Evolutionary conservation across 768 basidiomycete genomes (phyloP), one percentile per base, ranked within the genome.

Genomic region (Mrakia frigida): DNA sequence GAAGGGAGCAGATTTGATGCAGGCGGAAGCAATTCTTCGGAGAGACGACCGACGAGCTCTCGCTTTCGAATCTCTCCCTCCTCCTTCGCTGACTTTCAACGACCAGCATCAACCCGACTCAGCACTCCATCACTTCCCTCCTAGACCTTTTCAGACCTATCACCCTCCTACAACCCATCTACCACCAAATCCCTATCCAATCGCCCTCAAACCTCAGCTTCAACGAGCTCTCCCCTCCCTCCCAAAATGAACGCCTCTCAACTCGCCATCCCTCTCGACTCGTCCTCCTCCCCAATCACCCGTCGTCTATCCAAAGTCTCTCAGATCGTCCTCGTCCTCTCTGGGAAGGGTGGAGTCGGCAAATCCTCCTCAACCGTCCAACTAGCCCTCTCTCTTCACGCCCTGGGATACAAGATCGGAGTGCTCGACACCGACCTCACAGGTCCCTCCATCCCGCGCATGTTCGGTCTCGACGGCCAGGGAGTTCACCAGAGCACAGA

Each of bases 261-360:
- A 31, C 18, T 69, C 7, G 4, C 39, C 68, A 39, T 46, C 39
- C 68, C 46, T 33, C 39, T 43, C 70, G 50, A 59, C 35, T 25
- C 67, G 25, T 52, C 70, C 35, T 72, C 70, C 28, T 89, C 88
- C 11, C 90, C 91, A 2, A 88, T 93, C 74, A 86, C 89, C 31
- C 85, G 88, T 80, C 90, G 95, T 56, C 86, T 98, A 25, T 84
- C 86, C 75, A 85, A 86, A 2, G 89, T 99, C 80, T 90, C 90
- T 79, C 88, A 94, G 80, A 89, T 99, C 82, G 89, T 50, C 28
- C 89, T 98, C 78, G 93, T 99, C 75, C 88, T 95, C 56, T 93
- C 94, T 0, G 97, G 97, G 11, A 99, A 99, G 84, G 97, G 97
- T 46, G 97, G 86, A 50, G 97, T 98, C 59, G 97, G 97, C 74